Evolutionary conservation across 2,329 filamentous ascomycete genomes (phyloP).

Genomic region (Cyphellophora attinorum): DNA sequence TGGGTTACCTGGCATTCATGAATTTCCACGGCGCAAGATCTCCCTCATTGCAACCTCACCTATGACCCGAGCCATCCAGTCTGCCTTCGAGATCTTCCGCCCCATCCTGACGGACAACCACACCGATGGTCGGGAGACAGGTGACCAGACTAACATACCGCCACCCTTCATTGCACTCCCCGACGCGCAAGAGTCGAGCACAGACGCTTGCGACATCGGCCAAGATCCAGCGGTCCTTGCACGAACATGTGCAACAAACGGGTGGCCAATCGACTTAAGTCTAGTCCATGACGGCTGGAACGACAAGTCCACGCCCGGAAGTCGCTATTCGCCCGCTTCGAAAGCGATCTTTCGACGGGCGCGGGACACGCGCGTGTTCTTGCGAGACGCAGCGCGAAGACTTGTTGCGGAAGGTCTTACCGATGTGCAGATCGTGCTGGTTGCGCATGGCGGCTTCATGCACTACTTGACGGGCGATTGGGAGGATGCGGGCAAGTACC

Average conservation of each 20-base stretch:
- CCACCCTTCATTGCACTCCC: too few relatives aligned
- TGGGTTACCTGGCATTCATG: too few relatives aligned
- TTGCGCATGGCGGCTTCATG: constrained; percentile 72
- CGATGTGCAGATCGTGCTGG: constrained; percentile 59
- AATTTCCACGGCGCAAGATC: too few relatives aligned
- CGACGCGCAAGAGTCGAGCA: constrained; percentile 67
- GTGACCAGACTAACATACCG: too few relatives aligned
- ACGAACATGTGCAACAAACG: constrained; percentile 49
- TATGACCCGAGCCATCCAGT: too few relatives aligned
- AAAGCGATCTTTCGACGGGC: constrained; percentile 52
- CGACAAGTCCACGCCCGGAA: constrained; percentile 42
- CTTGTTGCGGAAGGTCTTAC: too few relatives aligned
- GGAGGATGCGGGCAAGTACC: constrained; percentile 41
- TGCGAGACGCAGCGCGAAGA: constrained; percentile 48
- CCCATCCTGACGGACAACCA: too few relatives aligned
- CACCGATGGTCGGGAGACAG: too few relatives aligned
- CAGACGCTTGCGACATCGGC: constrained; percentile 67
- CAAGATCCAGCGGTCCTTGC: constrained; percentile 45
- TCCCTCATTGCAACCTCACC: too few relatives aligned
- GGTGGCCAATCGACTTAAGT: constrained; percentile 50
- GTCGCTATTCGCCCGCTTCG: constrained; percentile 34
- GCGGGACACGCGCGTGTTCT: constrained; percentile 45
- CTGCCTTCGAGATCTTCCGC: too few relatives aligned
- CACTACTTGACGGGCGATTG: constrained; percentile 79
- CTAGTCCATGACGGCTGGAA: constrained; percentile 61